phyloP scores from a whole-genome alignment of 225 moss, liverwort and hornwort genomes.

The Sphagnum contortum region DNA sequence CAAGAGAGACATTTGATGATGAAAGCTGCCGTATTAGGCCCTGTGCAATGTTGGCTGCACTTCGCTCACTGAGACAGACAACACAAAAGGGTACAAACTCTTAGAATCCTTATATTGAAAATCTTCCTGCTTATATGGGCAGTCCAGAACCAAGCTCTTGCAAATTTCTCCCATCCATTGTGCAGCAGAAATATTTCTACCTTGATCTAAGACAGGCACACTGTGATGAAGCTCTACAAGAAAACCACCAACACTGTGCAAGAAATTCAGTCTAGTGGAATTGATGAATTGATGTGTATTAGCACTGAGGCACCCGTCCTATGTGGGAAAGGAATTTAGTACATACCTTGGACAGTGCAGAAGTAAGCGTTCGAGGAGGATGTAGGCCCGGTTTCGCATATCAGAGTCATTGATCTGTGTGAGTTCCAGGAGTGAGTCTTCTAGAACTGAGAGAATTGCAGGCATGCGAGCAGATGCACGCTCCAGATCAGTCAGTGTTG shows the following conservation, averaged over 20 bases:
- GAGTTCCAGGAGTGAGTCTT: constrained; percentile 79
- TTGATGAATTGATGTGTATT: neutral
- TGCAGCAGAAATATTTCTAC: too few species aligned
- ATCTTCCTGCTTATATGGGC: too few species aligned
- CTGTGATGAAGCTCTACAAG: too few species aligned
- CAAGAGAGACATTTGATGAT: constrained; percentile 64
- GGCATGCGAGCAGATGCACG: constrained; percentile 91
- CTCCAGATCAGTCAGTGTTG: constrained; percentile 77
- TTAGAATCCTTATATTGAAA: too few species aligned
- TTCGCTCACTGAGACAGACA: constrained; percentile 56
- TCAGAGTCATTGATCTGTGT: constrained; percentile 57
- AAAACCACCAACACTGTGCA: too few species aligned
- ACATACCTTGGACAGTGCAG: constrained; percentile 83
- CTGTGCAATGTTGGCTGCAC: constrained; percentile 69
- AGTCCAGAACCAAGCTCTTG: too few species aligned
- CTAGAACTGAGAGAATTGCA: constrained; percentile 68
- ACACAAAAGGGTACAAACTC: neutral
- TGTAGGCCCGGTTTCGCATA: constrained; percentile 73
- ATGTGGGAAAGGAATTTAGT: neutral
- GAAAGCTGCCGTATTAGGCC: constrained; percentile 72
- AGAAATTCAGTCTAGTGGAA: too few species aligned
- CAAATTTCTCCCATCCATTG: too few species aligned
- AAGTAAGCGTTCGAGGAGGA: constrained; percentile 83
- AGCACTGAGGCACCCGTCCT: neutral
- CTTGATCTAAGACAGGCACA: too few species aligned